Conservation (phyloP, 805 yeast genomes). For the Saturnispora zaruensis region DNA sequence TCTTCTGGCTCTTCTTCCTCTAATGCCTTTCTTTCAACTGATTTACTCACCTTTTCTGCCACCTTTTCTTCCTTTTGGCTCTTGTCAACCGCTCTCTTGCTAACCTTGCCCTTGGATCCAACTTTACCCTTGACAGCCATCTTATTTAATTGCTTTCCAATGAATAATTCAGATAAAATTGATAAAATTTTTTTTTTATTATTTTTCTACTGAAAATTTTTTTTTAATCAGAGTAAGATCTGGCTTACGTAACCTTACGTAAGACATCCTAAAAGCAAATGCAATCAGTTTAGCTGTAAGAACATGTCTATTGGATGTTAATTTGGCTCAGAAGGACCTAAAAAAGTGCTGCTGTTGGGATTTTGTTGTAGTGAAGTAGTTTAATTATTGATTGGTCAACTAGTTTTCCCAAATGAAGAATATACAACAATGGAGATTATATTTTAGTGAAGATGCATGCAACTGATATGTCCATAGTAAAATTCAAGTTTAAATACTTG, state of each 20-base stretch:
- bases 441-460: too few species aligned
- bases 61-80: slow-evolving; percentile 4
- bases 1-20: slow-evolving; percentile 15
- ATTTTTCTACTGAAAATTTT: background rate
- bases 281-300: background rate
- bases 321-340: too few species aligned
- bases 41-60: background rate
- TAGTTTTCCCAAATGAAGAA: too few species aligned
- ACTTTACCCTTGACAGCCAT: slow-evolving; percentile 1
- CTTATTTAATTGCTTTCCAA: background rate
- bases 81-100: background rate
- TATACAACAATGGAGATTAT: too few species aligned
- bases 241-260: background rate
- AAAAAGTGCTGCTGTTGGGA: too few species aligned
- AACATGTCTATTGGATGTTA: too few species aligned
- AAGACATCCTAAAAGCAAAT: too few species aligned
- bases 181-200: background rate
- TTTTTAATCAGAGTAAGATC: background rate
- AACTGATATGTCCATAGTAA: too few species aligned
- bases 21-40: slow-evolving; percentile 1
- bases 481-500: too few species aligned
- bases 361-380: too few species aligned
- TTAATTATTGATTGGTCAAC: too few species aligned
- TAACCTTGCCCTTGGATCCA: background rate
- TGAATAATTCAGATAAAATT: background rate